A percentile compares a stretch with the other conserved stretches of the same genome.
These are phyloP conservation scores for Pyricularia grisea DNA, from an alignment of 2,329 filamentous ascomycete species.

Conservation along the genomic window DNA sequence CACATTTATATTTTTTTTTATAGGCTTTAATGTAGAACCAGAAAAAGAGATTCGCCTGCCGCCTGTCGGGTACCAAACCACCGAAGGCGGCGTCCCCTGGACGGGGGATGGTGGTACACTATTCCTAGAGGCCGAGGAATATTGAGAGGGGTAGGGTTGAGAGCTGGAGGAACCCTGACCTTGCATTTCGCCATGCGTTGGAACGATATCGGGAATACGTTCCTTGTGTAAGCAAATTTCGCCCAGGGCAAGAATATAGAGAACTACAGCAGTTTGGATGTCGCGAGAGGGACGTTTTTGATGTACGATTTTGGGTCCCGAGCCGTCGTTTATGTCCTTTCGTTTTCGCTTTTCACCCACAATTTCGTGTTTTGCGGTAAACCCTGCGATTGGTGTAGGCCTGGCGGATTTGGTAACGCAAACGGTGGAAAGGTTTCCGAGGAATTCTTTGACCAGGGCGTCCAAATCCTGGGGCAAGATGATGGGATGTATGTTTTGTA, in stretches of 20 bases:
- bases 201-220: constrained; percentile 47
- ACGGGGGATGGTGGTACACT: constrained; percentile 41
- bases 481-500: constrained; percentile 58
- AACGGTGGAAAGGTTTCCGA: constrained; percentile 33
- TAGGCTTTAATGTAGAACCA: constrained; percentile 16
- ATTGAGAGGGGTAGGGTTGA: not conserved
- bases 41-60: constrained; percentile 45
- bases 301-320: constrained; percentile 10
- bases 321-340: constrained; percentile 30
- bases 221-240: constrained; percentile 60
- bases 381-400: not conserved
- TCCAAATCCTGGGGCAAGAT: constrained; percentile 44
- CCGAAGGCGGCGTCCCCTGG: constrained; percentile 43
- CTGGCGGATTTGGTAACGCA: constrained; percentile 10
- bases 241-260: constrained; percentile 77
- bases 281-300: constrained; percentile 37
- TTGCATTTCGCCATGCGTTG: constrained; percentile 9
- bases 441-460: constrained; percentile 41
- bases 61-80: constrained; percentile 34
- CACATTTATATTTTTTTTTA: constrained; percentile 61
- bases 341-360: constrained; percentile 44
- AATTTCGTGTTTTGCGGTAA: constrained; percentile 9
- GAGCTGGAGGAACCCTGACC: not conserved
- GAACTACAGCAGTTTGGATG: constrained; percentile 70
- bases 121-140: constrained; percentile 28